Evolutionary conservation across 805 yeast species (phyloP).

Genomic region (Saccharomycopsis selenospora): DNA sequence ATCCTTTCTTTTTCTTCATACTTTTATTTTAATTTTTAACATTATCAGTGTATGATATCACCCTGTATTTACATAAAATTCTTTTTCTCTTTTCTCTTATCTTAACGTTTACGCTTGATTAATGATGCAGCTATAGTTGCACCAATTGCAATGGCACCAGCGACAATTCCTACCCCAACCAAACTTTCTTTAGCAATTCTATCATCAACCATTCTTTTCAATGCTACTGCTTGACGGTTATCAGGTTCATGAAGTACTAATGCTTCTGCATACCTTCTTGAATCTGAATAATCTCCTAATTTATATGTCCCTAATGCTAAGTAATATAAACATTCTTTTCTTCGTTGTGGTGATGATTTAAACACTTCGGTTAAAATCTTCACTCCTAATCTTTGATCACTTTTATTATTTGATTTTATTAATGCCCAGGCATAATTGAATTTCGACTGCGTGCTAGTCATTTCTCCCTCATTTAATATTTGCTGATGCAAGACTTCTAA

Average conservation of each 20-base stretch:
- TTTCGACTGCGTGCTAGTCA: constrained; percentile 71
- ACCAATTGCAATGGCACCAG: constrained; percentile 80
- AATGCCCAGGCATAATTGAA: constrained; percentile 98
- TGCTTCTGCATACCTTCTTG: constrained; percentile 78
- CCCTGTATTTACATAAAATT: too few relatives aligned
- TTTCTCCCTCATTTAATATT: constrained; percentile 72
- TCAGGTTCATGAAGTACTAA: constrained; percentile 76
- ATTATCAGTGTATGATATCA: too few relatives aligned
- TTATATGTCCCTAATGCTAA: constrained; percentile 82
- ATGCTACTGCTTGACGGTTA: constrained; percentile 64
- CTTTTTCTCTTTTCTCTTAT: too few relatives aligned
- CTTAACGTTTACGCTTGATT: constrained; percentile 29
- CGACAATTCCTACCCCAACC: constrained; percentile 79
- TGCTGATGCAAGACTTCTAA: constrained; percentile 69
- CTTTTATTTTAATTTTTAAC: too few relatives aligned
- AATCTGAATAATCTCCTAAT: constrained; percentile 78
- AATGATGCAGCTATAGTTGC: constrained; percentile 51
- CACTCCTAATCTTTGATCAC: constrained; percentile 73
- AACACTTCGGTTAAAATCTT: constrained; percentile 61
- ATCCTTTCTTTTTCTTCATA: too few relatives aligned
- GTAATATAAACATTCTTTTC: constrained; percentile 87
- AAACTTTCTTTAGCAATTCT: constrained; percentile 82
- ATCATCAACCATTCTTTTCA: constrained; percentile 74
- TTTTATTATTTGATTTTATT: constrained; percentile 56
- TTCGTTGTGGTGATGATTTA: constrained; percentile 69